Base-by-base conservation (phyloP, 331 rosid species). In the Rosa hybrid region DNA sequence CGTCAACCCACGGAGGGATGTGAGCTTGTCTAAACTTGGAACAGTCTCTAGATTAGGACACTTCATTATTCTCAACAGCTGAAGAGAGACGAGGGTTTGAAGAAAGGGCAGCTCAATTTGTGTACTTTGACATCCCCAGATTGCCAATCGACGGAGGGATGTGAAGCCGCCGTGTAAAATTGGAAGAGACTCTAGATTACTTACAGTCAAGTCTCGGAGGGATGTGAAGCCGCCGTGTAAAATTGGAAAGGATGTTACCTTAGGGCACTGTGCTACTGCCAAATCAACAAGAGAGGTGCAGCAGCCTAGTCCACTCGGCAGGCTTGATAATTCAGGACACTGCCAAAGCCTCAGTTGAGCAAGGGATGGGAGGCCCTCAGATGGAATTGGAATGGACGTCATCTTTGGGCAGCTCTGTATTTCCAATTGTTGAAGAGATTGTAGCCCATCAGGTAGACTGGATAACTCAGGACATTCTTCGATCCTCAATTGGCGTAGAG, bases 1-100 rank as follows among this genome's bases (percentile, higher is more conserved):
- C 44, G 0, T 0, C 59, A 71, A 46, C 10, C 0, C 0, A 13
- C 21, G 12, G 41, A 71, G 75, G n/a, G 14, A 25, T 27, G 42
- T 62, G 68, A 62, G 68, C 10, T 62, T 25, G 1, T 62, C 68
- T 27, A 62, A 62, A 62, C 68, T 12, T 62, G 41, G 68, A 62
- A 27, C 2, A 27, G 4, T 25, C 68, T 23, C 68, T 25, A 62
- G 8, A 25, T 12, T 4, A 25, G 3, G 34, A 1, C 68, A 62
- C 1, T n/a, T n/a, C n/a, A n/a, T 2, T 34, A 34, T 34, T 5
- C 1, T 4, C 68, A 62, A 13, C 0, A 4, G 3, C 12, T 12
- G 1, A 62, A 62, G 68, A 63, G 68, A 27, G 4, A 25, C 42
- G 4, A 27, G 42, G 42, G 14, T 25, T 12, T 63, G 68, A 30